Conservation (phyloP, 2,329 filamentous ascomycete genomes). For the Neophaeococcomyces mojaviensis region DNA sequence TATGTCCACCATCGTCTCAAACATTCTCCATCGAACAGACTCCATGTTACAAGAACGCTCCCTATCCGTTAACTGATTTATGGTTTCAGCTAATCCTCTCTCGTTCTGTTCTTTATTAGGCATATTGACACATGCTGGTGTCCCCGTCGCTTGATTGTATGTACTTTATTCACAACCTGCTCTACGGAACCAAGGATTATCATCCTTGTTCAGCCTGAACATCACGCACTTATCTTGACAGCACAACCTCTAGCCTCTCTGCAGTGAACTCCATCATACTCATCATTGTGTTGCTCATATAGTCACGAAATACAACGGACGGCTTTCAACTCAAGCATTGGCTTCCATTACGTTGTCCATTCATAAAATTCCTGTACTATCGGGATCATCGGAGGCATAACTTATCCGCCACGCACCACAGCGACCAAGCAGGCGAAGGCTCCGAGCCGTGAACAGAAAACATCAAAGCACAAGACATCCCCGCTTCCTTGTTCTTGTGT, state of each 20-base stretch:
- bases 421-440: no score
- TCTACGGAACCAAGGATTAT: not conserved
- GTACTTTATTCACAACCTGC: not conserved
- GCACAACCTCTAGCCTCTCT: conserved; percentile 1
- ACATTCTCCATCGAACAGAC: conserved; percentile 1
- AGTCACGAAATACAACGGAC: no score
- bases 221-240: no score
- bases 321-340: no score
- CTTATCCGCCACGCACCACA: no score
- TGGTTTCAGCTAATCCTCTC: not conserved
- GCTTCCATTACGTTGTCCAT: no score
- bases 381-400: no score
- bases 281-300: no score
- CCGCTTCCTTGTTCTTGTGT: no score
- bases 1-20: conserved; percentile 2
- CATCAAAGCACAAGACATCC: no score
- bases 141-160: not conserved
- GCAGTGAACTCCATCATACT: not conserved
- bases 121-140: not conserved
- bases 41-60: not conserved
- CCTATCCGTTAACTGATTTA: not conserved
- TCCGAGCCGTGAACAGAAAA: no score
- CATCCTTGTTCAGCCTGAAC: not conserved
- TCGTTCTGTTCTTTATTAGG: not conserved
- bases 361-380: no score